Percentiles rank a stretch among this genome's conserved stretches.
Conservation (phyloP, 2,329 filamentous ascomycete species). For the Diaporthe longicolla region DNA sequence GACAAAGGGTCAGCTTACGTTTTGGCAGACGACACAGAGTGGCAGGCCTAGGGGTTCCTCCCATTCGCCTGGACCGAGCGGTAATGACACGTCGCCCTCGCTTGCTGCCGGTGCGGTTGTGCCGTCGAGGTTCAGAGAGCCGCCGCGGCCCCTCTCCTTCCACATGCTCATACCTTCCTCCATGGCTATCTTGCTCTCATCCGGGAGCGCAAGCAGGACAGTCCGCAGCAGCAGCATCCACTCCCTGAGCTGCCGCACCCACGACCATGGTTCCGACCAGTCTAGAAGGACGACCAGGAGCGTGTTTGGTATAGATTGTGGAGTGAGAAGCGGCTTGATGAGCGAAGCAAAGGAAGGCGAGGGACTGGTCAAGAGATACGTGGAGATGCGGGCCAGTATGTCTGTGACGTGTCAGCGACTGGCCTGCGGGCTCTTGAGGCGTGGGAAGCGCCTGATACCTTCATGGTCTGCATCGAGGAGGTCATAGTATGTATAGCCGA, state of each 20-base stretch:
- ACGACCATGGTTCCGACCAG: conserved; percentile 94
- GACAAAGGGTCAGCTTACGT: conserved; percentile 68
- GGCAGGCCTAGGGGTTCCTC: conserved; percentile 90
- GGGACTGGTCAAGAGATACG: conserved; percentile 90
- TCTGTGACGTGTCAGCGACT: conserved; percentile 66
- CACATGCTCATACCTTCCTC: conserved; percentile 87
- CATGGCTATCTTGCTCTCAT: conserved; percentile 85
- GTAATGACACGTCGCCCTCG: conserved; percentile 79
- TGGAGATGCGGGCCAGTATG: conserved; percentile 88
- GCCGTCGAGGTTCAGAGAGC: conserved; percentile 74
- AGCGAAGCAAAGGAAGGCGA: conserved; percentile 87
- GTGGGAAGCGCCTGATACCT: conserved; percentile 71
- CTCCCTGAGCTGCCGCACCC: conserved; percentile 88
- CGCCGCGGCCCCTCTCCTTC: conserved; percentile 80
- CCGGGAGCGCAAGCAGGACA: conserved; percentile 80
- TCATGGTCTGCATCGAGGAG: conserved; percentile 95
- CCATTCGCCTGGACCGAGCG: conserved; percentile 91
- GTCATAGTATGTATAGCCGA: conserved; percentile 96
- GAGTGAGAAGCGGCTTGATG: conserved; percentile 85
- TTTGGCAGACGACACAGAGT: conserved; percentile 95
- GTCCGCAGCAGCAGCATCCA: conserved; percentile 90
- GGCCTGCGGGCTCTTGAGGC: not conserved
- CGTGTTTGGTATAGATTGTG: conserved; percentile 86
- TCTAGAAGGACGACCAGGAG: conserved; percentile 93
- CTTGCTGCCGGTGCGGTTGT: conserved; percentile 69